phyloP scores from a whole-genome alignment of 768 basidiomycete genomes.

The Tylopilus plumbeoviolaceoides region DNA sequence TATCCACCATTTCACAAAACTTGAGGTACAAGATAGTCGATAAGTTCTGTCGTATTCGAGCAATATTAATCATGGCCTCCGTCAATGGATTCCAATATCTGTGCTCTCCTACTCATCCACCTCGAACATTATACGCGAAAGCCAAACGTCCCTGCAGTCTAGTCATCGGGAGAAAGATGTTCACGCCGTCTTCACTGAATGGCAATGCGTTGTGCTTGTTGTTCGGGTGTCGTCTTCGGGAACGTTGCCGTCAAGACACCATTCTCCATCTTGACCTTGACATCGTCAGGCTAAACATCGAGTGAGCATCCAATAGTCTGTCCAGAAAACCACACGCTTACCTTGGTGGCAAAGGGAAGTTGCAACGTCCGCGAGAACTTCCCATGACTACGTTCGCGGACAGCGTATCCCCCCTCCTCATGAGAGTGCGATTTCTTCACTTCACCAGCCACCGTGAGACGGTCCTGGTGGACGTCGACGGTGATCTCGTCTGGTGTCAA shows the following conservation, averaged over 20 bases:
- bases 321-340: slow-evolving; percentile 11
- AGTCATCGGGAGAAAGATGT: background rate
- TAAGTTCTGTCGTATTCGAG: too few relatives aligned
- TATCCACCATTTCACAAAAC: too few relatives aligned
- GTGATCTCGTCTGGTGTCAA: slow-evolving; percentile 44
- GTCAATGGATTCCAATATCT: too few relatives aligned
- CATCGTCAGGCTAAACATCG: slow-evolving; percentile 36
- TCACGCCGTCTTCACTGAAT: background rate
- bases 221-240: slow-evolving; percentile 40
- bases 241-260: slow-evolving; percentile 46
- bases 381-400: slow-evolving; percentile 43
- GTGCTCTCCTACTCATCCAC: background rate
- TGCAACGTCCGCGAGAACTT: slow-evolving; percentile 44
- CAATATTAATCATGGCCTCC: background rate
- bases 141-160: background rate
- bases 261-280: slow-evolving; percentile 46
- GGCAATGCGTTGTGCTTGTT: background rate
- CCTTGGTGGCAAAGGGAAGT: slow-evolving; percentile 46
- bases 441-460: slow-evolving; percentile 47
- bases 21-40: too few relatives aligned
- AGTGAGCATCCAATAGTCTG: background rate
- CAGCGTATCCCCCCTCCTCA: slow-evolving; percentile 36
- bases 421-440: slow-evolving; percentile 18
- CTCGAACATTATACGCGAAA: too few relatives aligned
- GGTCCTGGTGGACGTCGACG: slow-evolving; percentile 45